Base-by-base conservation (phyloP, 2,329 filamentous ascomycete species). In the Verticillium nonalfalfae region DNA sequence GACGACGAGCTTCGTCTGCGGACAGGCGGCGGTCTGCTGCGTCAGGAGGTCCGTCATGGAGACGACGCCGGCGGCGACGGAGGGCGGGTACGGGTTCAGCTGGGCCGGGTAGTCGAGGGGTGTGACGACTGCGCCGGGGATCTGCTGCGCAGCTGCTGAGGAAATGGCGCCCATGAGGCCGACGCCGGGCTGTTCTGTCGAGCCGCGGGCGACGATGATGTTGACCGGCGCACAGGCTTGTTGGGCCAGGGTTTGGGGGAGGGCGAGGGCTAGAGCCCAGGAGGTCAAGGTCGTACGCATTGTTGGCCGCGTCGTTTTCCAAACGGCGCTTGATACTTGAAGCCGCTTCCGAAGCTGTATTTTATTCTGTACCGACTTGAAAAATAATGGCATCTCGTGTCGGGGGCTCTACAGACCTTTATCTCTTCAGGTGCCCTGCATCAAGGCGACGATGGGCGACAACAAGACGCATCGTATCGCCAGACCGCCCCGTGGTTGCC, bases 141-240 rank as follows among this genome's bases (percentile, higher is more conserved):
- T 63, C 61, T 68, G 65, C 4, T 65, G 65, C 14, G 70, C 69
- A 38, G 78, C 68, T 15, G 67, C 64, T 15, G 70, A 62, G 6
- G 75, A 74, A 14, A 78, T 61, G 14, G 59, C 62, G 34, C 74
- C 75, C 14, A 72, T 71, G 57, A 66, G 64, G 39, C 77, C 77
- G 3, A 69, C 38, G 35, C 76, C 76, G 5, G 66, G 56, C 4
- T 66, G 56, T 65, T 79, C 77, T 18, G 45, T 62, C 15, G 73
- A 76, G 56, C 76, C 77, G 54, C 77, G 73, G 13, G 75, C 73
- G 58, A 75, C 74, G 61, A 79, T 67, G 59, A 79, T 69, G 70
- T 77, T 74, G 26, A 78, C 67, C 52, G 70, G 64, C 45, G 71
- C 68, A 68, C 76, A 78, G 10, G 59, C 66, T 50, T 69, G 64